Evolutionary conservation across 2,329 filamentous ascomycete species (phyloP).

Genomic region (Phaeosphaeria sp.): DNA sequence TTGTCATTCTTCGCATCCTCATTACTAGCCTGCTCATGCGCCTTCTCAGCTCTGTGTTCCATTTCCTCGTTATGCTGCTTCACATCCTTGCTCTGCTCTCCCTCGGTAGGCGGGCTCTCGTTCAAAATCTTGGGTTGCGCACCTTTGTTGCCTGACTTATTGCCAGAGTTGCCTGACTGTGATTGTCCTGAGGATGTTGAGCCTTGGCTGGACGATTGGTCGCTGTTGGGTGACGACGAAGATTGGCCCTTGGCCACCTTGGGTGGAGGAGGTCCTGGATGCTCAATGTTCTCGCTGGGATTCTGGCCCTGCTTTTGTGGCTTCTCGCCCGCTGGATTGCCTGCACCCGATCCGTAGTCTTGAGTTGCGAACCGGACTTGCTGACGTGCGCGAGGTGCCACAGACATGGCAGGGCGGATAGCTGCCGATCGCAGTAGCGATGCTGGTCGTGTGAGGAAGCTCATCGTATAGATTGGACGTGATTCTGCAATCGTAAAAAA

Average conservation of each 20-base stretch:
- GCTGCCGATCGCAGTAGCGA: slow-evolving; percentile 38
- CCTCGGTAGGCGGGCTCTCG: slow-evolving; percentile 40
- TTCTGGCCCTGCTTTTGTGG: slow-evolving; percentile 51
- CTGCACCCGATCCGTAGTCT: slow-evolving; percentile 53
- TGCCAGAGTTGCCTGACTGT: slow-evolving; percentile 11
- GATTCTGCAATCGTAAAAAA: background rate
- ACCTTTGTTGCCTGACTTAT: slow-evolving; percentile 32
- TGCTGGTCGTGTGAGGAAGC: slow-evolving; percentile 33
- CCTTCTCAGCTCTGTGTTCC: slow-evolving; percentile 50
- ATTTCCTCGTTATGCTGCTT: slow-evolving; percentile 54
- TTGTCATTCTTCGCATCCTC: slow-evolving; percentile 50
- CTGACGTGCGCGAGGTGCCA: slow-evolving; percentile 33
- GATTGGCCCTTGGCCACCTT: slow-evolving; percentile 47
- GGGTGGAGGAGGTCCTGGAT: slow-evolving; percentile 54
- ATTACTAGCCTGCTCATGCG: slow-evolving; percentile 46
- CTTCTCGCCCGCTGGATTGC: slow-evolving; percentile 53
- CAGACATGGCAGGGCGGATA: slow-evolving; percentile 28
- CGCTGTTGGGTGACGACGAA: slow-evolving; percentile 37
- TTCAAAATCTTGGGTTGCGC: slow-evolving; percentile 54
- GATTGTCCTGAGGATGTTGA: slow-evolving; percentile 15
- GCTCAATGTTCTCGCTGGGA: slow-evolving; percentile 49
- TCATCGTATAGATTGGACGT: slow-evolving; percentile 32
- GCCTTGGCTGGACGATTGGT: slow-evolving; percentile 11
- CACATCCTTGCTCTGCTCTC: slow-evolving; percentile 47
- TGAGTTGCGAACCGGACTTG: slow-evolving; percentile 44